A percentile compares a stretch with the other conserved stretches of the same genome.
Evolutionary conservation across 2,329 filamentous ascomycete genomes (phyloP).

Genomic region (Fusarium acutatum): DNA sequence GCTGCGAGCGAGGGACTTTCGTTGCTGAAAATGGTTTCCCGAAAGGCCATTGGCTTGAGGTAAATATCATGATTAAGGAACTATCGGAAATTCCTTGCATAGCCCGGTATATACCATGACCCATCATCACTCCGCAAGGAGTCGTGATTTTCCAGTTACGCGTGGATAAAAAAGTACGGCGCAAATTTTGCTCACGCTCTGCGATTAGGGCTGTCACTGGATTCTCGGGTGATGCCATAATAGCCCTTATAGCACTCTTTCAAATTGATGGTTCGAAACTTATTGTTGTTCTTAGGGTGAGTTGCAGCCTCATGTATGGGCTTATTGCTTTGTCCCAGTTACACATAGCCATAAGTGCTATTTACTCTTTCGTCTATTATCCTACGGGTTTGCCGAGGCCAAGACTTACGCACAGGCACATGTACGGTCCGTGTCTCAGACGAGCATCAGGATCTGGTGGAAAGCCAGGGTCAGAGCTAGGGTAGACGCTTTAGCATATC

Average conservation of each 20-base stretch:
- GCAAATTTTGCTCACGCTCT: too few relatives aligned
- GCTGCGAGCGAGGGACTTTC: constrained; percentile 7
- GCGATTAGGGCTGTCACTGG: not conserved
- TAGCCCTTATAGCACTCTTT: not conserved
- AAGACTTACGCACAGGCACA: constrained; percentile 5
- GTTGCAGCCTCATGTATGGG: constrained; percentile 1
- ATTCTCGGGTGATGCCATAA: not conserved
- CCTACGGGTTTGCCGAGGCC: constrained; percentile 1
- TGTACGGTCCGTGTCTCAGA: constrained; percentile 19
- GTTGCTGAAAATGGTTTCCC: not conserved
- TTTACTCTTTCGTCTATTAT: not conserved
- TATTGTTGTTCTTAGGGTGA: not conserved
- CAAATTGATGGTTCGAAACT: not conserved
- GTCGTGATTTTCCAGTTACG: not conserved
- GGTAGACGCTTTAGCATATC: not conserved
- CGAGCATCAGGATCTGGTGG: not conserved
- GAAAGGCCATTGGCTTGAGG: not conserved
- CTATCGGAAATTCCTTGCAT: not conserved
- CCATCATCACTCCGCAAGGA: not conserved
- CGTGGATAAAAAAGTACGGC: not conserved
- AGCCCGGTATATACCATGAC: not conserved
- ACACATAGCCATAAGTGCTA: not conserved
- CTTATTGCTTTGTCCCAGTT: not conserved
- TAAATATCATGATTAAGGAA: not conserved
- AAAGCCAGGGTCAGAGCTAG: not conserved